These are phyloP conservation scores for Friedmanniomyces endolithicus DNA, from an alignment of 495 filamentous ascomycete species.

Conservation along the genomic window DNA sequence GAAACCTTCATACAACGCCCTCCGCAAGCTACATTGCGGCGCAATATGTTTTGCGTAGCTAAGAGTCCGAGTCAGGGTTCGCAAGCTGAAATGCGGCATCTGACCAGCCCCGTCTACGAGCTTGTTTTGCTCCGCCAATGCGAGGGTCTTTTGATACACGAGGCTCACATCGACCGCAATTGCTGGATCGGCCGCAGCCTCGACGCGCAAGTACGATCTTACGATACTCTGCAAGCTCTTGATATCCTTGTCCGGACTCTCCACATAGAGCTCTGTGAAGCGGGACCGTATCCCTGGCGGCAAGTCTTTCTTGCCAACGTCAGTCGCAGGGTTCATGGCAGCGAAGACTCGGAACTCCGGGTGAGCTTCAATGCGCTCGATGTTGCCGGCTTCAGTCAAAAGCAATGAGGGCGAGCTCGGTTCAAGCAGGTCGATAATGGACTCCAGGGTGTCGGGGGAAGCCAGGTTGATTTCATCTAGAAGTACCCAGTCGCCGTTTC, in stretches of 20 bases:
- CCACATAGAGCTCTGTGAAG: slow-evolving; percentile 90
- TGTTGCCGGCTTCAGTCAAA: slow-evolving; percentile 80
- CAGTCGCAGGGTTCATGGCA: slow-evolving; percentile 97
- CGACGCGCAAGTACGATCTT: slow-evolving; percentile 65
- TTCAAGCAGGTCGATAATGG: slow-evolving; percentile 73
- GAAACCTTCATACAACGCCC: slow-evolving; percentile 88
- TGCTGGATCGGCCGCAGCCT: slow-evolving; percentile 48
- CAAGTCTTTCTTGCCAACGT: slow-evolving; percentile 89
- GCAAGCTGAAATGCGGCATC: slow-evolving; percentile 87
- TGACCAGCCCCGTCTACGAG: slow-evolving; percentile 90
- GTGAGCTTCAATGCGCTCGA: slow-evolving; percentile 78
- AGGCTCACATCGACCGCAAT: slow-evolving; percentile 64
- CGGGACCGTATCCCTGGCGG: slow-evolving; percentile 70
- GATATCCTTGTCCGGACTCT: slow-evolving; percentile 71
- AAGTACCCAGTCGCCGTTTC: slow-evolving; percentile 97
- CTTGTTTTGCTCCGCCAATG: slow-evolving; percentile 61
- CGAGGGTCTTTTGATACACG: slow-evolving; percentile 78
- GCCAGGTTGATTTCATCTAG: slow-evolving; percentile 96
- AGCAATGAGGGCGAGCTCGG: slow-evolving; percentile 64
- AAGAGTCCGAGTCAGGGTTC: slow-evolving; percentile 83
- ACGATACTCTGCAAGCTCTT: slow-evolving; percentile 76
- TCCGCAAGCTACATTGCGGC: slow-evolving; percentile 71
- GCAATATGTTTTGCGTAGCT: slow-evolving; percentile 75
- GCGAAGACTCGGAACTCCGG: slow-evolving; percentile 92
- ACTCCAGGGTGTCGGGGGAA: slow-evolving; percentile 84